Percentiles rank a stretch among this genome's conserved stretches.
Evolutionary conservation across 2,329 filamentous ascomycete species (phyloP).

Genomic region (Arthroderma sp.): DNA sequence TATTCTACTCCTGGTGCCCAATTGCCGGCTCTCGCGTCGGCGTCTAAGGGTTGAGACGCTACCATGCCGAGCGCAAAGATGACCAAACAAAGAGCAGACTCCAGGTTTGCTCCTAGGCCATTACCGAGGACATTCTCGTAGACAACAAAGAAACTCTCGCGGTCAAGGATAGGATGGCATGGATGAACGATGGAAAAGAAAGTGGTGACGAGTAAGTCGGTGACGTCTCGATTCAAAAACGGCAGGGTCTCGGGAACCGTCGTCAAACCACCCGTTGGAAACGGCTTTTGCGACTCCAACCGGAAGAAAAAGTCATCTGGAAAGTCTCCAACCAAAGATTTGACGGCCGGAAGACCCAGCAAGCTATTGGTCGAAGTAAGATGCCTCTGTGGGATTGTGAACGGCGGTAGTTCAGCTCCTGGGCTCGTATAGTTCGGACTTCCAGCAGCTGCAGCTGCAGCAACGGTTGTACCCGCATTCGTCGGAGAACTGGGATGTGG

Average conservation of each 20-base stretch:
- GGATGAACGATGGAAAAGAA: conserved; percentile 18
- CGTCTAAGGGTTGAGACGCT: conserved; percentile 11
- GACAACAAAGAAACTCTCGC: conserved; percentile 14
- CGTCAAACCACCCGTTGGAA: background rate
- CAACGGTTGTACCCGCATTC: conserved; percentile 2
- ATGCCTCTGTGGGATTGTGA: conserved; percentile 6
- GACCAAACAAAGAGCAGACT: conserved; percentile 20
- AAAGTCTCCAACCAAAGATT: conserved; percentile 6
- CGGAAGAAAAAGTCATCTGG: conserved; percentile 5
- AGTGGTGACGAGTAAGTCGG: conserved; percentile 14
- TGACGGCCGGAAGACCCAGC: conserved; percentile 2
- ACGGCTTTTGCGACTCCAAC: conserved; percentile 2
- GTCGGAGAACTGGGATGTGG: conserved; percentile 1
- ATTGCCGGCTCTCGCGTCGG: conserved; percentile 7
- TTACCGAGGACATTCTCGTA: conserved; percentile 15
- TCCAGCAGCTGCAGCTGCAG: background rate
- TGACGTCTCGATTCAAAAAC: conserved; percentile 7
- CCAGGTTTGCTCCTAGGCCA: conserved; percentile 13
- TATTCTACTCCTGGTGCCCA: conserved; percentile 20
- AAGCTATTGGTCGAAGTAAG: conserved; percentile 4
- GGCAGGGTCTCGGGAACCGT: background rate
- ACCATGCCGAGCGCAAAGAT: conserved; percentile 19
- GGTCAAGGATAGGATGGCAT: conserved; percentile 18
- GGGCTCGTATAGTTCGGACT: conserved; percentile 1
- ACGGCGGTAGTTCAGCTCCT: conserved; percentile 4